Percentiles rank a stretch among this genome's conserved stretches.
These are phyloP conservation scores for Termitomyces sp. DNA, from an alignment of 768 basidiomycete genomes.

Conservation along the genomic window DNA sequence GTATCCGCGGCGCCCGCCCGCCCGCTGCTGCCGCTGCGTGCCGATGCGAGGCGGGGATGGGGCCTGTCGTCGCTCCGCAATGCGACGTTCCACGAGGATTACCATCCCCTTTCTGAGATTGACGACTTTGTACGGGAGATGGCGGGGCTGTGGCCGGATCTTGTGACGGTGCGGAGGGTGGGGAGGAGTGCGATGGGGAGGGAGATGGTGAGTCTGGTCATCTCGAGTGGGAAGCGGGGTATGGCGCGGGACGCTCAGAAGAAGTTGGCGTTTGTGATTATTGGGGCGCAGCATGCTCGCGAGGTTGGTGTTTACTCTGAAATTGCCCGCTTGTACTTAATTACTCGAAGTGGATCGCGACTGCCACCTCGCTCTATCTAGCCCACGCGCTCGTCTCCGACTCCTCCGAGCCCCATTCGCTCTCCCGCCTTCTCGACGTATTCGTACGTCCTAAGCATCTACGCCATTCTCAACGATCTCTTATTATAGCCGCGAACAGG, in stretches of 20 bases:
- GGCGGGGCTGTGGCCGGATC: slow-evolving; percentile 38
- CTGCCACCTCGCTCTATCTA: slow-evolving; percentile 66
- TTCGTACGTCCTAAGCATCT: slow-evolving; percentile 34
- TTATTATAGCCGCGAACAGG: slow-evolving; percentile 22
- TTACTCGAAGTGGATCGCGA: slow-evolving; percentile 66
- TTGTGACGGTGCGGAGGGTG: slow-evolving; percentile 37
- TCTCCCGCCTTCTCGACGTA: slow-evolving; percentile 43
- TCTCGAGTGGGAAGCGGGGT: slow-evolving; percentile 29
- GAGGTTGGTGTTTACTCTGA: slow-evolving; percentile 34
- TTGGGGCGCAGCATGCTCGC: slow-evolving; percentile 61
- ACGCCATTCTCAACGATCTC: not conserved
- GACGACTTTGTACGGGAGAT: slow-evolving; percentile 47
- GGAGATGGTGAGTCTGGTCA: slow-evolving; percentile 49
- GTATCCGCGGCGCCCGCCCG: slow-evolving; percentile 6
- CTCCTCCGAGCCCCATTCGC: slow-evolving; percentile 37
- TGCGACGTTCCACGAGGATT: slow-evolving; percentile 35
- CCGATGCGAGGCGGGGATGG: slow-evolving; percentile 20
- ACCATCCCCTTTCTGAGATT: slow-evolving; percentile 55
- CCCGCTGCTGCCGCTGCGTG: not conserved
- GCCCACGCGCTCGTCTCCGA: slow-evolving; percentile 63
- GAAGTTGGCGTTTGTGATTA: not conserved
- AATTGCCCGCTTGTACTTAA: slow-evolving; percentile 3
- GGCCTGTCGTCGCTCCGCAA: slow-evolving; percentile 28
- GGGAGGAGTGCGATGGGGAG: slow-evolving; percentile 57
- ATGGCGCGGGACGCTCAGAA: slow-evolving; percentile 10